A percentile compares a stretch with the other conserved stretches of the same genome.
phyloP scores from a whole-genome alignment of 805 yeast genomes.

The Candida dajiaensis region DNA sequence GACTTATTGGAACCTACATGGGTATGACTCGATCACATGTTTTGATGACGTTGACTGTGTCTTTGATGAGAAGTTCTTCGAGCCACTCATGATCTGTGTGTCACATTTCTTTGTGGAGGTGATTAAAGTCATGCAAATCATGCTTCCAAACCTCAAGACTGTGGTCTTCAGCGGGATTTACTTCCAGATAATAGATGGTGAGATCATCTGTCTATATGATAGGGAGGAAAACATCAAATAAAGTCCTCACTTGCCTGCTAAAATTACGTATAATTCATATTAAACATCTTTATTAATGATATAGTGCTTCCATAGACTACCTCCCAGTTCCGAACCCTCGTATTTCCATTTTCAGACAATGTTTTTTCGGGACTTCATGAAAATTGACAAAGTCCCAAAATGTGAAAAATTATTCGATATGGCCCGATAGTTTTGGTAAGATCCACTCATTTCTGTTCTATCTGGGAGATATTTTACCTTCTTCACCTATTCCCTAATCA shows the following conservation, averaged over 20 bases:
- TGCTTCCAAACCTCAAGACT: background rate
- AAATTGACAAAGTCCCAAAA: background rate
- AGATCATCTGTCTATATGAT: background rate
- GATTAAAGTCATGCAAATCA: background rate
- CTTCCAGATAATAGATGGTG: background rate
- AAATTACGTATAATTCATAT: too few relatives aligned
- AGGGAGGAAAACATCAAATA: background rate
- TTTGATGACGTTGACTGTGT: conserved; percentile 32
- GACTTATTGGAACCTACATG: conserved; percentile 44
- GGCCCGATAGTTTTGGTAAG: background rate
- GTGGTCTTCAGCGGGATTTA: background rate
- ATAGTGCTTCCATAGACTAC: background rate
- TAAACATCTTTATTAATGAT: background rate
- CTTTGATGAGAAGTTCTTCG: conserved; percentile 39
- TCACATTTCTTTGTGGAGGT: conserved; percentile 37
- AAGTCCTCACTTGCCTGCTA: background rate
- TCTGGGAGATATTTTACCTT: background rate
- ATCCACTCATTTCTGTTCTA: background rate
- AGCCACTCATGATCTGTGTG: conserved; percentile 33
- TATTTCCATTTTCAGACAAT: background rate
- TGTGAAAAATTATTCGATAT: background rate
- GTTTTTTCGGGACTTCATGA: background rate
- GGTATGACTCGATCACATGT: conserved; percentile 36
- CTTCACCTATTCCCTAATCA: background rate
- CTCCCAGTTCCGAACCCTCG: background rate